These are phyloP conservation scores for Cytospora piceae DNA, from an alignment of 2,329 filamentous ascomycete species.

Conservation along the genomic window DNA sequence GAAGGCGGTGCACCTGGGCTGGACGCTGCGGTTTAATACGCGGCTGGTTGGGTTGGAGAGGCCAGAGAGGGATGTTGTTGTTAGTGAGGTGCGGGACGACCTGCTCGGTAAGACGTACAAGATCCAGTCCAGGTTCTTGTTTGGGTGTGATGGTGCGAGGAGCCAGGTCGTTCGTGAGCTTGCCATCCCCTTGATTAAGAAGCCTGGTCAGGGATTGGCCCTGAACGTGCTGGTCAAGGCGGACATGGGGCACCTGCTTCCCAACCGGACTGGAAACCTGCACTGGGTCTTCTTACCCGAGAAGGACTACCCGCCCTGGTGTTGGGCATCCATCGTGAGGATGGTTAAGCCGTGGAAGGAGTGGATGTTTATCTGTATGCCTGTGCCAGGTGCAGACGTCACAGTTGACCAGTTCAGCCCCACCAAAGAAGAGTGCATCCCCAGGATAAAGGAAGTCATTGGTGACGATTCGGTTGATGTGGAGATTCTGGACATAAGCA, in stretches of 20 bases:
- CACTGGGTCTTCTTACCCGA: slow-evolving; percentile 64
- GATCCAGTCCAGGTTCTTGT: slow-evolving; percentile 56
- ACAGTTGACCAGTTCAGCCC: slow-evolving; percentile 43
- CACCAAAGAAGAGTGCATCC: slow-evolving; percentile 50
- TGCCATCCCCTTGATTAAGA: slow-evolving; percentile 41
- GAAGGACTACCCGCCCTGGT: slow-evolving; percentile 53
- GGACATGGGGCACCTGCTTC: slow-evolving; percentile 54
- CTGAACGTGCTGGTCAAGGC: slow-evolving; percentile 46
- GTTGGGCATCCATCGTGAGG: slow-evolving; percentile 53
- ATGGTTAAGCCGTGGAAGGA: slow-evolving; percentile 69
- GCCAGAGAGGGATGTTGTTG: slow-evolving; percentile 25
- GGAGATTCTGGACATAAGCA: slow-evolving; percentile 57
- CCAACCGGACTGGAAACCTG: slow-evolving; percentile 58
- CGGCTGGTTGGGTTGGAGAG: slow-evolving; percentile 41
- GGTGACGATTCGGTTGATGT: slow-evolving; percentile 56
- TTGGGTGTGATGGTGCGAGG: slow-evolving; percentile 56
- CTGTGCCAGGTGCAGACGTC: slow-evolving; percentile 43
- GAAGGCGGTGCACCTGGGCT: slow-evolving; percentile 45
- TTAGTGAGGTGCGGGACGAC: slow-evolving; percentile 26
- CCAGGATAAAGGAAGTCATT: slow-evolving; percentile 53
- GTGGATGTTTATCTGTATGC: slow-evolving; percentile 62
- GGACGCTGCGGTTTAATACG: slow-evolving; percentile 48
- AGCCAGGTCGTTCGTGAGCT: slow-evolving; percentile 45
- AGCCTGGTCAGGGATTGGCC: slow-evolving; percentile 43
- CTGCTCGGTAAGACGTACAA: slow-evolving; percentile 25